phyloP scores from a whole-genome alignment of 2,329 filamentous ascomycete genomes.

The Sporothrix luriei region DNA sequence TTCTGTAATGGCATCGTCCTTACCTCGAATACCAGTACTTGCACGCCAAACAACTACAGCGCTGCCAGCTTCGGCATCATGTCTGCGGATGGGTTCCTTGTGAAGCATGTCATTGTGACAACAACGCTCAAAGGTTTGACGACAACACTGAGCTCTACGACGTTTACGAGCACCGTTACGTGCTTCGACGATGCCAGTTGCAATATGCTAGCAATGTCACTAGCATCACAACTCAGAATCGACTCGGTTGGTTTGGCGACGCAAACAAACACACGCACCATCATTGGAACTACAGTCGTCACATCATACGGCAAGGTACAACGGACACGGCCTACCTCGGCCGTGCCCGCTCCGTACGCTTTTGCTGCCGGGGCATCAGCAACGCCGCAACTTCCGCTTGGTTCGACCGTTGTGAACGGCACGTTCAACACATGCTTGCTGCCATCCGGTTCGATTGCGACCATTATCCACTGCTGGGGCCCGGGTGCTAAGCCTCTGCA shows the following conservation, averaged over 20 bases:
- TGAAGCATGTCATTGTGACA: background rate
- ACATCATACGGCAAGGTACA: background rate
- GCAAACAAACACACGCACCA: background rate
- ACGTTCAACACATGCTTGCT: slow-evolving; percentile 21
- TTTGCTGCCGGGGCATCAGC: background rate
- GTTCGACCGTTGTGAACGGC: background rate
- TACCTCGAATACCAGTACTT: background rate
- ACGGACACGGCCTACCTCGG: background rate
- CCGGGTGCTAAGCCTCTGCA: slow-evolving; percentile 17
- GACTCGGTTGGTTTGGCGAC: background rate
- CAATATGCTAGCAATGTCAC: background rate
- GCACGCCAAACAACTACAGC: background rate
- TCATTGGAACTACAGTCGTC: background rate
- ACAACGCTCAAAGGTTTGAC: background rate
- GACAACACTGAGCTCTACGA: background rate
- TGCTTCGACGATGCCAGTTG: background rate
- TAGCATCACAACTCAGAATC: background rate
- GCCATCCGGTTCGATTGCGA: background rate
- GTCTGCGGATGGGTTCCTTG: background rate
- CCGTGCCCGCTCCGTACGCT: too few relatives aligned
- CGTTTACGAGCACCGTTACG: background rate
- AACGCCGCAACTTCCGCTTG: background rate
- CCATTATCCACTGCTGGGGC: slow-evolving; percentile 30
- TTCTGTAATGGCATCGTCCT: background rate
- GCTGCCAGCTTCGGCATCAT: background rate